Conservation (phyloP, 768 basidiomycete species). For the Sistotremastrum niveocremeum region DNA sequence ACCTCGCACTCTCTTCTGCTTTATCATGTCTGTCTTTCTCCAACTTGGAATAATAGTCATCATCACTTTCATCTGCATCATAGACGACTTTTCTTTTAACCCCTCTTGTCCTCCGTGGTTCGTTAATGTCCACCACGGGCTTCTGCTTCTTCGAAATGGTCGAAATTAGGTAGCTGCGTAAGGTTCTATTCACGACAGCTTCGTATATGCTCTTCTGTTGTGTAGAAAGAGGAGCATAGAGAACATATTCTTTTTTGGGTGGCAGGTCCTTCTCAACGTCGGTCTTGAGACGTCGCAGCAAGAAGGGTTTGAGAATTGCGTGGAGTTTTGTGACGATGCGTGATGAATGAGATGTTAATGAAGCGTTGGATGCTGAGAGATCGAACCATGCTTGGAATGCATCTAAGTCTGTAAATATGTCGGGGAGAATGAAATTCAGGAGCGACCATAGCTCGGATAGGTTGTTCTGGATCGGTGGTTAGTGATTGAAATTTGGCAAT, state of each 20-base stretch:
- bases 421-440: slow-evolving; percentile 90
- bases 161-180: slow-evolving; percentile 42
- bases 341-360: slow-evolving; percentile 41
- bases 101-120: slow-evolving; percentile 16
- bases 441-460: slow-evolving; percentile 89
- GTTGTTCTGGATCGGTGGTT: slow-evolving; percentile 56
- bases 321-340: slow-evolving; percentile 71
- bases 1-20: slow-evolving; percentile 20
- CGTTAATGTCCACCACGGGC: slow-evolving; percentile 18
- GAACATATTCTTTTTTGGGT: slow-evolving; percentile 87
- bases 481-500: not conserved
- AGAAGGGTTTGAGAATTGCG: slow-evolving; percentile 88
- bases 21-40: slow-evolving; percentile 31
- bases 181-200: slow-evolving; percentile 53
- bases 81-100: slow-evolving; percentile 31
- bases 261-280: slow-evolving; percentile 78
- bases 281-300: slow-evolving; percentile 79
- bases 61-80: slow-evolving; percentile 43
- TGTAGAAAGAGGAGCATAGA: slow-evolving; percentile 79
- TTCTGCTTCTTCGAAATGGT: slow-evolving; percentile 9
- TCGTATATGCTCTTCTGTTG: slow-evolving; percentile 81
- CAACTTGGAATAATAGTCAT: slow-evolving; percentile 50
- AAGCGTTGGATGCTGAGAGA: slow-evolving; percentile 46
- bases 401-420: slow-evolving; percentile 82
- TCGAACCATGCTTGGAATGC: slow-evolving; percentile 90